Base-by-base conservation (phyloP, 139 green algal species). In the Chara braunii region DNA sequence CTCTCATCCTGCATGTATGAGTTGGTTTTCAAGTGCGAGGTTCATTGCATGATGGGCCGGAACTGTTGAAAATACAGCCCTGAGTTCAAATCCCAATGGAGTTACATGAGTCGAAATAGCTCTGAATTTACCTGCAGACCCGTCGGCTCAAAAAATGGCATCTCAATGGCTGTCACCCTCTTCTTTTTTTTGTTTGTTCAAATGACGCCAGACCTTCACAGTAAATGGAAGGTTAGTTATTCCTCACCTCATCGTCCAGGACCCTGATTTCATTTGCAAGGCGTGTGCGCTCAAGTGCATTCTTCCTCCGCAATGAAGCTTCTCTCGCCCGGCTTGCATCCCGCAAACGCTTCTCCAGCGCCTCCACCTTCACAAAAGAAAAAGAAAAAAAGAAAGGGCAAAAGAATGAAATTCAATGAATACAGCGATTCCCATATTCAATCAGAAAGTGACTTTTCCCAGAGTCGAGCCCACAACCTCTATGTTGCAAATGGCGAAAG, bases 181-280 rank as follows among this genome's bases (percentile, higher is more conserved):
- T 18, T n/a, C n/a, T n/a, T n/a, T n/a, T n/a, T n/a, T n/a, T n/a
- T n/a, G n/a, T n/a, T n/a, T n/a, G n/a, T n/a, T n/a, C n/a, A n/a
- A n/a, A n/a, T n/a, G n/a, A n/a, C n/a, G n/a, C n/a, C n/a, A n/a
- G n/a, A n/a, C n/a, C n/a, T n/a, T n/a, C n/a, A n/a, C n/a, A n/a
- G n/a, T n/a, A n/a, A n/a, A n/a, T n/a, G n/a, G n/a, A n/a, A n/a
- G n/a, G n/a, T n/a, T n/a, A n/a, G n/a, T n/a, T n/a, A n/a, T n/a
- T n/a, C n/a, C 60, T 14, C 37, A 83, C 77, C 76, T 83, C 57
- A 1, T 81, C 75, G 33, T 83, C 77, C 23, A 74, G 45, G 4
- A 64, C 58, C 26, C 72, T 37, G 42, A 83, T 75, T 33, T 83
- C 68, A 24, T 12, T 22, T 0, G 68, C 68, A 1, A 77, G 68